A percentile compares a stretch with the other conserved stretches of the same genome.
These are phyloP conservation scores for Cladosporium sp. DNA, from an alignment of 2,329 filamentous ascomycete genomes.

Conservation along the genomic window DNA sequence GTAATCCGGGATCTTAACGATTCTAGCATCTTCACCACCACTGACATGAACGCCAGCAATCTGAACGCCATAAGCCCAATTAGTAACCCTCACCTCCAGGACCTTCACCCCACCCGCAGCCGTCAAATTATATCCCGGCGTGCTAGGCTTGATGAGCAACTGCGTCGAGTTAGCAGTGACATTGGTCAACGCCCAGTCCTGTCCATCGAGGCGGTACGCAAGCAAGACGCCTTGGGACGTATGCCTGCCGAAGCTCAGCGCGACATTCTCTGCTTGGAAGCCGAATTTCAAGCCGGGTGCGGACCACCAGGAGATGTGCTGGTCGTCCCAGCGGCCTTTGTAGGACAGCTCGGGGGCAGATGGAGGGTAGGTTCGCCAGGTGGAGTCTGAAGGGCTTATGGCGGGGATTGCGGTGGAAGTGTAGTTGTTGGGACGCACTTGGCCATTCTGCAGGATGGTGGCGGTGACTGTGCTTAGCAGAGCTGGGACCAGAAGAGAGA, in stretches of 20 bases:
- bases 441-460: constrained; percentile 49
- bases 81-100: constrained; percentile 62
- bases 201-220: constrained; percentile 59
- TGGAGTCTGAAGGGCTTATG: constrained; percentile 36
- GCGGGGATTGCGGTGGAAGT: constrained; percentile 42
- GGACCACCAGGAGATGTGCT: constrained; percentile 56
- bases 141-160: constrained; percentile 54
- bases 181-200: constrained; percentile 65
- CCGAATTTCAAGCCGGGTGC: constrained; percentile 58
- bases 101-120: constrained; percentile 48
- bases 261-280: constrained; percentile 56
- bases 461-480: constrained; percentile 25
- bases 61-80: constrained; percentile 63
- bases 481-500: background rate
- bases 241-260: constrained; percentile 56
- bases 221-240: constrained; percentile 56
- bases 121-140: constrained; percentile 49
- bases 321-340: constrained; percentile 64
- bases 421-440: constrained; percentile 43
- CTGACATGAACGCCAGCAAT: constrained; percentile 56
- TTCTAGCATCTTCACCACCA: constrained; percentile 39
- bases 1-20: constrained; percentile 48
- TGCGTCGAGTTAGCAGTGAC: constrained; percentile 60
- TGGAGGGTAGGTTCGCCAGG: constrained; percentile 53
- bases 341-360: constrained; percentile 60